These are phyloP conservation scores for Phytophthora brassicae DNA, from an alignment of 352 stramenopile genomes.

Conservation along the genomic window DNA sequence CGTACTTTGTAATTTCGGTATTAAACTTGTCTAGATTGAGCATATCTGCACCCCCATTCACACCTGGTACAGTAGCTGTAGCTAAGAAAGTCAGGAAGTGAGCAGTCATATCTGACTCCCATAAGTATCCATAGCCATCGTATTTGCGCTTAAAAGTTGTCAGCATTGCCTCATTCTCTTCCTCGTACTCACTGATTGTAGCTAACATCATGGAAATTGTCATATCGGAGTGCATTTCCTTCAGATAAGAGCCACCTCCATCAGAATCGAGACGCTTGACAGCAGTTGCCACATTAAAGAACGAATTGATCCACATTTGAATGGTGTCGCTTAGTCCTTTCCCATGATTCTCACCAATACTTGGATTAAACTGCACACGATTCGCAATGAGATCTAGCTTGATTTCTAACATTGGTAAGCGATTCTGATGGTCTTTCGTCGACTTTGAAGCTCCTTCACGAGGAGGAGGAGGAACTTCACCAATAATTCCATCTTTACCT, in stretches of 20 bases:
- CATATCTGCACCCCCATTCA: slow-evolving; percentile 81
- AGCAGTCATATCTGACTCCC: slow-evolving; percentile 92
- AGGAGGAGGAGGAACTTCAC: slow-evolving; percentile 17
- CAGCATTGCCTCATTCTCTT: slow-evolving; percentile 93
- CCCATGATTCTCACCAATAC: slow-evolving; percentile 87
- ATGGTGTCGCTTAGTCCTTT: slow-evolving; percentile 95
- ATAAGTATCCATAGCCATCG: slow-evolving; percentile 96
- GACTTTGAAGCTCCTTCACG: slow-evolving; percentile 42
- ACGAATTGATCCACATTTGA: slow-evolving; percentile 96
- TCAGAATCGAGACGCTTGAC: slow-evolving; percentile 96
- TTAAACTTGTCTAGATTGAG: slow-evolving; percentile 96
- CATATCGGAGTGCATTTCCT: slow-evolving; percentile 97
- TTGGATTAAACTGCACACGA: slow-evolving; percentile 87
- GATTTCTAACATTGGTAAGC: slow-evolving; percentile 96
- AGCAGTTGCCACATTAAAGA: slow-evolving; percentile 94
- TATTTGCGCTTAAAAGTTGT: slow-evolving; percentile 94
- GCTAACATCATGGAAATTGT: slow-evolving; percentile 94
- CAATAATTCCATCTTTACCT: slow-evolving; percentile 27
- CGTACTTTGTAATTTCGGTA: slow-evolving; percentile 94
- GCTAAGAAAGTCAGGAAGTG: slow-evolving; percentile 94
- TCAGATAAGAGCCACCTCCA: slow-evolving; percentile 94
- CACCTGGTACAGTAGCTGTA: slow-evolving; percentile 56
- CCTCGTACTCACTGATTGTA: slow-evolving; percentile 92
- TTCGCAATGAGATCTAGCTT: slow-evolving; percentile 94
- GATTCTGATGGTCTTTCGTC: slow-evolving; percentile 35